Percentiles rank a stretch among this genome's conserved stretches.
phyloP scores from a whole-genome alignment of 129 eudicot genomes.

The Ambrosia trifida region DNA sequence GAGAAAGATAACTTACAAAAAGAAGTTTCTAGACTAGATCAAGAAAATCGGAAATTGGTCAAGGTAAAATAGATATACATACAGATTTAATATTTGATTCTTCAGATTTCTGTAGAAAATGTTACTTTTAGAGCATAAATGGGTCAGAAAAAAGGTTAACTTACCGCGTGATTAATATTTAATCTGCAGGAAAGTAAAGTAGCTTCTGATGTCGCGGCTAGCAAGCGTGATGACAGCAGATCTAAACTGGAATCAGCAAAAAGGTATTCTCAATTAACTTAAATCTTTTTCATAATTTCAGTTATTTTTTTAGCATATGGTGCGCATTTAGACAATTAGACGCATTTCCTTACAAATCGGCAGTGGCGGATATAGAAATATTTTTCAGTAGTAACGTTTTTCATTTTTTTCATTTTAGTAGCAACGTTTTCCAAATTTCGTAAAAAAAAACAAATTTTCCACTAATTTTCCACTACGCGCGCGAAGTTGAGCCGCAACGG shows the following conservation, averaged over 20 bases:
- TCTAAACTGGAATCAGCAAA: slow-evolving; percentile 23
- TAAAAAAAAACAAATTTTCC: no score
- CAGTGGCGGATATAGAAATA: no score
- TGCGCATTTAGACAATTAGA: not conserved
- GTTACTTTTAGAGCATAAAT: not conserved
- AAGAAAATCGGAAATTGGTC: slow-evolving; percentile 25
- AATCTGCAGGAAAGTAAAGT: slow-evolving; percentile 40
- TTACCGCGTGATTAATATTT: slow-evolving; percentile 16
- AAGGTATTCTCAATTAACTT: slow-evolving; percentile 38
- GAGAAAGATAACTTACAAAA: slow-evolving; percentile 64
- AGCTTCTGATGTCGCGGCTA: slow-evolving; percentile 18
- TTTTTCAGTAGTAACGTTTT: no score
- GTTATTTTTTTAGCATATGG: not conserved
- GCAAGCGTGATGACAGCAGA: slow-evolving; percentile 35
- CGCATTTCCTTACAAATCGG: not conserved
- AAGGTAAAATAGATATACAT: slow-evolving; percentile 37
- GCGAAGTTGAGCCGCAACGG: no score
- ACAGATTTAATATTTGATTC: not conserved
- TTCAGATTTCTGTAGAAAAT: not conserved
- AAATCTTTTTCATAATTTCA: not conserved
- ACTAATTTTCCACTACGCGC: no score
- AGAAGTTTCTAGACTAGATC: slow-evolving; percentile 46
- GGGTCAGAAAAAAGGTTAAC: slow-evolving; percentile 8
- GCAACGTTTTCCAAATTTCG: no score
- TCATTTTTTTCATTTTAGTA: no score